Base-by-base conservation (phyloP, 2,329 filamentous ascomycete species). In the Ilyonectria destructans region DNA sequence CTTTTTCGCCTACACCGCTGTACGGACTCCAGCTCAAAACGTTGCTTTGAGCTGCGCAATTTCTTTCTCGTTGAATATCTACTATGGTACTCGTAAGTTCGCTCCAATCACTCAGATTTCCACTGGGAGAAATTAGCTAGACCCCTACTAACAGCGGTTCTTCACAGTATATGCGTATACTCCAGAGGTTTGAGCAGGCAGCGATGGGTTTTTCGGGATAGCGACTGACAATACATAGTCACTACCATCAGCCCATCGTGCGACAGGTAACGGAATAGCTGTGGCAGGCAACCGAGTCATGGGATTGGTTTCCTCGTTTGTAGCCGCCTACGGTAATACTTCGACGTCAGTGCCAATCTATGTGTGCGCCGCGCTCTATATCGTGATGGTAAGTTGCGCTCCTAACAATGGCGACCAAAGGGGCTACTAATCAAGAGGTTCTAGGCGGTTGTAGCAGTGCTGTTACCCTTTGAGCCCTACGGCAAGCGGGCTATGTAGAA, bases 1-100 rank as follows among this genome's bases (percentile, higher is more conserved):
- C 80, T 93, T 94, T 82, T 94, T 94, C 75, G 90, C 88, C 5
- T 94, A 93, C 79, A 94, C 92, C 0, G 85, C 89, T 51, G 90
- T 94, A 15, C 83, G 85, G 31, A 92, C 86, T 1, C 82, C 87
- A 6, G 81, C 84, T 4, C 85, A 93, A 75, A 91, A 94, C 71
- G 78, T 93, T 0, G 92, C 86, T 1, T 92, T 94, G 73, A 91
- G 87, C 6, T 93, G 91, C 77, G 83, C 89, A n/a, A n/a, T n/a
- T n/a, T n/a, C n/a, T n/a, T 93, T 92, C 74, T 89, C 85, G 65
- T 80, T 92, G 73, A 93, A 93, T 73, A 89, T 93, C 68, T 93
- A 93, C 78, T 94, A 94, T 72, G 89, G 90, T 29, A 91, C 89
- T 76, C 70, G n/a, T n/a, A n/a, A n/a, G n/a, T n/a, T n/a, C n/a